Evolutionary conservation across 225 moss, liverwort and hornwort species (phyloP).

Genomic region (Bryoerythrophyllum caledonicum): DNA sequence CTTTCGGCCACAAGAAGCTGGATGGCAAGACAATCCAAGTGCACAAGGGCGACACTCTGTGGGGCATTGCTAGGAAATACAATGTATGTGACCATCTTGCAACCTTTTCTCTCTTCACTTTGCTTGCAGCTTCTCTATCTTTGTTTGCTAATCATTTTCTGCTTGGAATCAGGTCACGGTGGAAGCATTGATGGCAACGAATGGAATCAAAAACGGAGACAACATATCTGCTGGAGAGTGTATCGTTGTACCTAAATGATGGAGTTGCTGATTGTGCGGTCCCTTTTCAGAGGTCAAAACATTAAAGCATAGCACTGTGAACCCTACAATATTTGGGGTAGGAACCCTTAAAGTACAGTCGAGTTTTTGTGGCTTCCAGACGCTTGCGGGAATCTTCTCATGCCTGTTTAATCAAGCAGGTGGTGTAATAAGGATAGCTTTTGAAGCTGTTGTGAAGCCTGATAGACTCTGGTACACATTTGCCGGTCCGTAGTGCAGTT

Average conservation of each 20-base stretch:
- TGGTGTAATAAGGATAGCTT: constrained; percentile 30
- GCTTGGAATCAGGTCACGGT: constrained; percentile 40
- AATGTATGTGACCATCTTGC: constrained; percentile 25
- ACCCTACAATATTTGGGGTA: constrained; percentile 8
- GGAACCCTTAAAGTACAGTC: constrained; percentile 19
- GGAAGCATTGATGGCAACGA: constrained; percentile 43
- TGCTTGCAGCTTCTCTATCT: not conserved
- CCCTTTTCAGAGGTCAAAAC: too few species aligned
- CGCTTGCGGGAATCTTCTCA: constrained; percentile 3
- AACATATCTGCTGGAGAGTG: constrained; percentile 49
- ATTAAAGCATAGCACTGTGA: not conserved
- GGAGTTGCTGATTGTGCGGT: not conserved
- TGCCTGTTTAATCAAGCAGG: constrained; percentile 25
- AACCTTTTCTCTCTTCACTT: not conserved
- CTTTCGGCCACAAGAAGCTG: constrained; percentile 36
- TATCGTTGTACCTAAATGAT: constrained; percentile 43
- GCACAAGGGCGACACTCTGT: constrained; percentile 48
- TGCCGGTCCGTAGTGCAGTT: not conserved
- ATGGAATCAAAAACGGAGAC: constrained; percentile 42
- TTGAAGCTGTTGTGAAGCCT: constrained; percentile 15
- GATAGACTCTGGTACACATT: not conserved
- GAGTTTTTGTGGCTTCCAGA: constrained; percentile 27
- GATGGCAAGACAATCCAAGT: constrained; percentile 38
- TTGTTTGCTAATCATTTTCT: not conserved
- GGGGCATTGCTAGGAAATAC: constrained; percentile 51